Percentiles rank a stretch among this genome's conserved stretches.
phyloP scores from a whole-genome alignment of 805 yeast species.

The Maudiozyma bulderi region DNA sequence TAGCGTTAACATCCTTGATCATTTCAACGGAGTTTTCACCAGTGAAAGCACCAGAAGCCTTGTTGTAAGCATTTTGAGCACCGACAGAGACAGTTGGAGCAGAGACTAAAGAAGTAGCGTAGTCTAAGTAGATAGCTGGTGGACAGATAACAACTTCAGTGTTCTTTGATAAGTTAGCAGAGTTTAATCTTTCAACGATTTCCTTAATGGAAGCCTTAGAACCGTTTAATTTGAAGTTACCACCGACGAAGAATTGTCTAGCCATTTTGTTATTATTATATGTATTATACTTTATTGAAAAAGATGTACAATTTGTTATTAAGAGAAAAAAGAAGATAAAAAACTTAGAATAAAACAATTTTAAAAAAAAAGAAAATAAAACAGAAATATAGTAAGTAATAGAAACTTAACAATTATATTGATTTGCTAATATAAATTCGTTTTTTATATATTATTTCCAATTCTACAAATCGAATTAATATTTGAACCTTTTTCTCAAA shows the following conservation, averaged over 20 bases:
- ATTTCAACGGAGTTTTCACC: constrained; percentile 91
- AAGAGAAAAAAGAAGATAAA: neutral
- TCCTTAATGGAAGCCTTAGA: constrained; percentile 72
- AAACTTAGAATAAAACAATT: neutral
- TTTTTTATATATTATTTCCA: too few species aligned
- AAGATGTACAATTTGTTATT: neutral
- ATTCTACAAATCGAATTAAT: too few species aligned
- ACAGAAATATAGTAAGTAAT: neutral
- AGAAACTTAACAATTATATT: neutral
- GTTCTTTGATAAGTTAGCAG: constrained; percentile 60
- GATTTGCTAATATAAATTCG: neutral
- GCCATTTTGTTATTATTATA: constrained; percentile 36
- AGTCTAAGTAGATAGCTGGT: constrained; percentile 84
- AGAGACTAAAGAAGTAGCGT: constrained; percentile 59
- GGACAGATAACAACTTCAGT: constrained; percentile 95
- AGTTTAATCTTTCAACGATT: constrained; percentile 77
- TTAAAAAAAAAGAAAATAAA: neutral
- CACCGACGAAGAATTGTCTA: constrained; percentile 87
- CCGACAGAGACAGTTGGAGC: constrained; percentile 69
- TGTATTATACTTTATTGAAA: neutral
- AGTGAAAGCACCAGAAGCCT: constrained; percentile 93
- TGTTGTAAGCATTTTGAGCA: constrained; percentile 85
- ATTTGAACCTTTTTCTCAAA: too few species aligned
- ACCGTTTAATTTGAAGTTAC: constrained; percentile 99
- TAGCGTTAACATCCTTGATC: constrained; percentile 83